Evolutionary conservation across 352 stramenopile genomes (phyloP), one percentile per base, ranked within the genome.

Genomic region (Blastocystis sp.): DNA sequence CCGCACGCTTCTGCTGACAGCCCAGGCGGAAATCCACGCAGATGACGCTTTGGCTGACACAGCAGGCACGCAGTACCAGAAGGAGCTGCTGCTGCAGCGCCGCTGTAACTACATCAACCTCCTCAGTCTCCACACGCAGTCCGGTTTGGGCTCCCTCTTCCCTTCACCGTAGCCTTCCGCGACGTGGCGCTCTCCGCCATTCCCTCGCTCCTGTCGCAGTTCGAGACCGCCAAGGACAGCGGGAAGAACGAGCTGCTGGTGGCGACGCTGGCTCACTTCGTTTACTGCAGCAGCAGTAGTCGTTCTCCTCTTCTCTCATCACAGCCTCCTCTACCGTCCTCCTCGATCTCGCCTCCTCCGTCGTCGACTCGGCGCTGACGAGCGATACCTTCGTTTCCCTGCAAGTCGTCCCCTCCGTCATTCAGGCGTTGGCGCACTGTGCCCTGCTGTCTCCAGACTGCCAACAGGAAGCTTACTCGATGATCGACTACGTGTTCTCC

Each of bases 21-120:
- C n/a, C 21, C 74, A 84, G 24, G 38, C 45, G 6, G 9, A 7
- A 9, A 42, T 34, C 14, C 19, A 14, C 19, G 19, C 43, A 63
- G 21, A 21, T 63, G 28, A 64, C 28, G 28, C 28, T 34, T 34
- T 34, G 28, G 28, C 28, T 34, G 28, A 34, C 28, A 34, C 28
- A 34, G 28, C 28, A 34, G 28, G 28, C 28, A 34, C 28, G 28
- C 28, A 34, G 28, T 34, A 34, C 28, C 48, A 9, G 4, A 68
- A 69, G 28, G 14, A 69, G 6, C 40, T 69, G 21, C 34, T 68
- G 24, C 38, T 68, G 4, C 42, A 59, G 9, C 43, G 74, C 40
- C 45, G 69, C 21, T 69, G 74, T 28, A 84, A 84, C 74, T 84
- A 84, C 45, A 69, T 84, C 34, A 28, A 84, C 34, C 74, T 84